These are phyloP conservation scores for Penicillium canescens DNA, from an alignment of 495 filamentous ascomycete genomes.

Conservation along the genomic window DNA sequence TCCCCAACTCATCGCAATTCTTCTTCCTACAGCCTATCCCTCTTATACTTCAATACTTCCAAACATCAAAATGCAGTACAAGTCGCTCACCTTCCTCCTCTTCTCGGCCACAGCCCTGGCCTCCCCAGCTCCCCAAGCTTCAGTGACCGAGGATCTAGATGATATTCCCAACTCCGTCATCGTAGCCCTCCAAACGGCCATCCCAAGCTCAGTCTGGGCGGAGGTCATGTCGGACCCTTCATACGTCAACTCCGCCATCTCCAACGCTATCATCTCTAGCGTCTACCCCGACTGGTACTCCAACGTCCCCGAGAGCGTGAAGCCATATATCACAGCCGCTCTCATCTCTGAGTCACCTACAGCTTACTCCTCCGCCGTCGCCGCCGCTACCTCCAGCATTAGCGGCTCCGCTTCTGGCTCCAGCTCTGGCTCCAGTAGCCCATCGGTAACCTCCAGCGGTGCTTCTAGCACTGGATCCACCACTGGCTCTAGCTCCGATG, in stretches of 20 bases:
- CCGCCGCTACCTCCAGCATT: neutral
- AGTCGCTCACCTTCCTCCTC: conserved; percentile 16
- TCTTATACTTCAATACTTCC: neutral
- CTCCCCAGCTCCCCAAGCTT: conserved; percentile 11
- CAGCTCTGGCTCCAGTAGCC: neutral
- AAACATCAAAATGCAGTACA: conserved; percentile 26
- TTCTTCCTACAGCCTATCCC: neutral
- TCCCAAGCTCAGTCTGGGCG: conserved; percentile 15
- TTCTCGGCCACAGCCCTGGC: conserved; percentile 20
- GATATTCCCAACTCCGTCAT: conserved; percentile 12
- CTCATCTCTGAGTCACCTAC: conserved; percentile 12
- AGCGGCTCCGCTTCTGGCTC: neutral
- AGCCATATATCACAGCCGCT: conserved; percentile 18
- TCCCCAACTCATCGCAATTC: neutral
- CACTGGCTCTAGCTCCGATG: neutral
- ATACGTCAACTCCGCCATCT: conserved; percentile 11
- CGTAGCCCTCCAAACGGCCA: conserved; percentile 15
- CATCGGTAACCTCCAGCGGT: neutral
- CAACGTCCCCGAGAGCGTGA: conserved; percentile 20
- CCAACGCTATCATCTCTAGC: conserved; percentile 11
- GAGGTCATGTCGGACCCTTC: neutral
- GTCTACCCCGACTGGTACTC: conserved; percentile 22
- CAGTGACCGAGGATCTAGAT: conserved; percentile 1
- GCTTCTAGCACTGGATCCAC: neutral
- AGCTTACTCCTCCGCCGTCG: conserved; percentile 1